phyloP scores from a whole-genome alignment of 129 eudicot species.

The Escallonia rubra region DNA sequence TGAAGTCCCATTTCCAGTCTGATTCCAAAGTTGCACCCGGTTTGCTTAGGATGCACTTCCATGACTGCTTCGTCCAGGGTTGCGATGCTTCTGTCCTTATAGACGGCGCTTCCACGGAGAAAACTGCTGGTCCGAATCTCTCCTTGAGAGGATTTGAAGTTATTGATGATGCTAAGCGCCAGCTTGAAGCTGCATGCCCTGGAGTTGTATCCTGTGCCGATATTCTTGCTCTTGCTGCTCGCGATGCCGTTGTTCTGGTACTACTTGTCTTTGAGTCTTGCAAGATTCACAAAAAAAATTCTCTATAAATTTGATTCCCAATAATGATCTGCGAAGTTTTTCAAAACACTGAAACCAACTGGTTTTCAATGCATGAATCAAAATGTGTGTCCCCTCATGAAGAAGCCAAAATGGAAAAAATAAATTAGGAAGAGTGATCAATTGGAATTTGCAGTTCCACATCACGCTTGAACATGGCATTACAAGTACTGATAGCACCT shows the following conservation, averaged over 20 bases:
- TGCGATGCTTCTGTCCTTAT: slow-evolving; percentile 79
- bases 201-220: slow-evolving; percentile 95
- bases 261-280: not conserved
- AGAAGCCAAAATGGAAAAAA: too few relatives aligned
- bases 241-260: slow-evolving; percentile 60
- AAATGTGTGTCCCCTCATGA: too few relatives aligned
- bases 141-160: slow-evolving; percentile 68
- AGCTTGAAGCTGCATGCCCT: slow-evolving; percentile 60
- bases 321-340: too few relatives aligned
- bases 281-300: too few relatives aligned
- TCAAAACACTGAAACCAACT: too few relatives aligned
- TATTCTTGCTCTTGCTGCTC: slow-evolving; percentile 79
- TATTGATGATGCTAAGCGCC: slow-evolving; percentile 63
- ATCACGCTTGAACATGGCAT: too few relatives aligned
- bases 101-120: slow-evolving; percentile 53
- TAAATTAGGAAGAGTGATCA: too few relatives aligned
- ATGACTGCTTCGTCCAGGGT: slow-evolving; percentile 76
- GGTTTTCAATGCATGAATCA: too few relatives aligned
- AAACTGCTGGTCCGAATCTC: slow-evolving; percentile 42
- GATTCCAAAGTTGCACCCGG: slow-evolving; percentile 57
- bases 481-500: too few relatives aligned
- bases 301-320: too few relatives aligned
- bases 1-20: slow-evolving; percentile 32
- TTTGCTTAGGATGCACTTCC: slow-evolving; percentile 62
- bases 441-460: too few relatives aligned